phyloP scores from a whole-genome alignment of 106 monocot genomes.

The Xerophyta viscosa region DNA sequence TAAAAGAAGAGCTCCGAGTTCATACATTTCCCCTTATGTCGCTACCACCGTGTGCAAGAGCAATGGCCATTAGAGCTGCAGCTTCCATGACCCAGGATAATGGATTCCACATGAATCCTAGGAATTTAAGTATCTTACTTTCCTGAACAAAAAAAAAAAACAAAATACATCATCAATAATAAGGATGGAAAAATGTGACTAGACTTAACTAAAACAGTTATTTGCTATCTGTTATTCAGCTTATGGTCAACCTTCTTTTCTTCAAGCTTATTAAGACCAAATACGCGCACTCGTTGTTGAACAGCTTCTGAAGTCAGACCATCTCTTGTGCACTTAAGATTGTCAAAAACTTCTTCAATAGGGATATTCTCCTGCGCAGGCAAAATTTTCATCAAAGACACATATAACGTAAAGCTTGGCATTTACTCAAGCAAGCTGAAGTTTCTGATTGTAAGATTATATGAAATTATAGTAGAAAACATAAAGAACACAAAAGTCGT shows the following conservation, averaged over 20 bases:
- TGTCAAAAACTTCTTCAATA: constrained; percentile 35
- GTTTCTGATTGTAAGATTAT: too few relatives aligned
- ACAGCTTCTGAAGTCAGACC: constrained; percentile 38
- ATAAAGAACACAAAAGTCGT: too few relatives aligned
- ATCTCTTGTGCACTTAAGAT: constrained; percentile 32
- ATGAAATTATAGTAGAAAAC: too few relatives aligned
- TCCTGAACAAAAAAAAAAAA: constrained; percentile 16
- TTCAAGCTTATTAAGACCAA: constrained; percentile 56
- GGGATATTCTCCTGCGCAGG: constrained; percentile 35
- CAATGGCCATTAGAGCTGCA: constrained; percentile 49
- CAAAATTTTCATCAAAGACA: not conserved
- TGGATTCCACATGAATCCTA: constrained; percentile 67
- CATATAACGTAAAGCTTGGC: too few relatives aligned
- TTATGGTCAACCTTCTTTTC: constrained; percentile 28
- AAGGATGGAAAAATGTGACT: too few relatives aligned
- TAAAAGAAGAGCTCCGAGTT: too few relatives aligned
- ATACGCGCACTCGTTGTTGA: constrained; percentile 29
- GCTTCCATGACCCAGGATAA: constrained; percentile 63
- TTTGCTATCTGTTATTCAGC: too few relatives aligned
- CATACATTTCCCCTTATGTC: constrained; percentile 31
- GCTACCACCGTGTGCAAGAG: constrained; percentile 39
- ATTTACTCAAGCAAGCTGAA: too few relatives aligned
- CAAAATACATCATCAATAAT: not conserved
- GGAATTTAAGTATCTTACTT: constrained; percentile 45
- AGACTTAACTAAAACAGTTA: too few relatives aligned